These are phyloP conservation scores for Candida andamanensis DNA, from an alignment of 805 yeast genomes.

Conservation along the genomic window DNA sequence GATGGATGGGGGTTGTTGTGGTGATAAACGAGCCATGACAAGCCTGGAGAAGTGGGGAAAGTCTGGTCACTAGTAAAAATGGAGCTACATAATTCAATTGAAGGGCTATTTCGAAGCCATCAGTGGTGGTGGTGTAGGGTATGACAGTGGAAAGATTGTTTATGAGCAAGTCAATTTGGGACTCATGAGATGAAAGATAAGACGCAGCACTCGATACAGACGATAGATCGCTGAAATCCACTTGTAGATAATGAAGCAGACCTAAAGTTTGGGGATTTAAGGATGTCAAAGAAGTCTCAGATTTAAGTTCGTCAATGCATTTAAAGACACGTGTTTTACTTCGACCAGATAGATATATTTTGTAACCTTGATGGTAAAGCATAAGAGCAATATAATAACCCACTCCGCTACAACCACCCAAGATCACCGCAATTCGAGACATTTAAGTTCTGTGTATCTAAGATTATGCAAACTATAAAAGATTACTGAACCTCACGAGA, in stretches of 20 bases:
- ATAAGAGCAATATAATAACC: constrained; percentile 76
- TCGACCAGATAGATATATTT: constrained; percentile 72
- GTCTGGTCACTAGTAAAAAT: constrained; percentile 45
- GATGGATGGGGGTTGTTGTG: constrained; percentile 63
- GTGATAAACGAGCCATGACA: constrained; percentile 53
- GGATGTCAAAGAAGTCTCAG: constrained; percentile 30
- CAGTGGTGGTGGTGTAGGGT: constrained; percentile 61
- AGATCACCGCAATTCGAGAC: constrained; percentile 67
- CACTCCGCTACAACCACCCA: constrained; percentile 80
- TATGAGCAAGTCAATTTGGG: constrained; percentile 53
- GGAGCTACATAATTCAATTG: constrained; percentile 78
- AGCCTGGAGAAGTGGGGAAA: constrained; percentile 49
- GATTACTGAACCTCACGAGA: neutral
- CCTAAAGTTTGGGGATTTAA: constrained; percentile 24
- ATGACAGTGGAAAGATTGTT: constrained; percentile 78
- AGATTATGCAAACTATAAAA: neutral
- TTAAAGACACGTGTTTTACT: constrained; percentile 49
- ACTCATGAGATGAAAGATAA: constrained; percentile 43
- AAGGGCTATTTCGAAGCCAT: constrained; percentile 72
- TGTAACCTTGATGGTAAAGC: constrained; percentile 72
- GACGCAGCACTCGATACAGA: constrained; percentile 42
- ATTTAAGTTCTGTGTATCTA: neutral
- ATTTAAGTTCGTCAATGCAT: constrained; percentile 51
- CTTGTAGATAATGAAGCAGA: constrained; percentile 31
- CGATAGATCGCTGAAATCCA: constrained; percentile 29